Evolutionary conservation across 148 eudicot species (phyloP).

Genomic region (Rheum nobile): DNA sequence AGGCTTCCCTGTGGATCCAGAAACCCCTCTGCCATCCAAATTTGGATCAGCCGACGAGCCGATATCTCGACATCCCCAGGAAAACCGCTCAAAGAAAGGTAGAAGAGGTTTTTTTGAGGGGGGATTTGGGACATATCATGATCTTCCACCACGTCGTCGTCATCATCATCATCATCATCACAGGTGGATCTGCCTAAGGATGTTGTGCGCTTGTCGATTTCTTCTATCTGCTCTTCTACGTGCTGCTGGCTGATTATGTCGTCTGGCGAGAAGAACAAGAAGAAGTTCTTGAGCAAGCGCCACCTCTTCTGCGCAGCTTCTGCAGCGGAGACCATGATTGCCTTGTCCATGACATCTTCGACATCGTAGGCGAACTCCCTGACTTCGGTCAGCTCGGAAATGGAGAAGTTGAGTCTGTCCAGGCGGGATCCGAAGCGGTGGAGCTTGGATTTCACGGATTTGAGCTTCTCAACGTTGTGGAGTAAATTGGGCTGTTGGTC

Average conservation of each 20-base stretch:
- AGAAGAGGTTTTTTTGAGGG: not conserved
- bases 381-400: slow-evolving; percentile 2
- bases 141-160: not conserved
- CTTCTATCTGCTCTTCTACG: not conserved
- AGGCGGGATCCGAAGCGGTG: slow-evolving; percentile 1
- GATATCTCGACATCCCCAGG: not conserved
- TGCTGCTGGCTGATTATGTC: not conserved
- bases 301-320: not conserved
- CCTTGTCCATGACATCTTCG: slow-evolving; percentile 11
- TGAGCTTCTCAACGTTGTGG: slow-evolving; percentile 8
- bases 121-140: not conserved
- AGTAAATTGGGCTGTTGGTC: slow-evolving; percentile 9
- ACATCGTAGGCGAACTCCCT: slow-evolving; percentile 14
- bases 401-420: not conserved
- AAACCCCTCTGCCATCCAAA: slow-evolving; percentile 24
- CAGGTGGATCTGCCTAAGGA: not conserved
- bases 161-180: not conserved
- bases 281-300: slow-evolving; percentile 8
- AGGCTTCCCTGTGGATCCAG: slow-evolving; percentile 3
- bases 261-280: not conserved
- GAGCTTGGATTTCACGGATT: slow-evolving; percentile 4
- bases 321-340: slow-evolving; percentile 1
- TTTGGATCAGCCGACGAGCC: slow-evolving; percentile 14
- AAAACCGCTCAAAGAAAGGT: slow-evolving; percentile 14
- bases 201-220: not conserved